Evolutionary conservation across 1,139 yeast species (phyloP).

Genomic region (Lodderomyces oxycetoniae): DNA sequence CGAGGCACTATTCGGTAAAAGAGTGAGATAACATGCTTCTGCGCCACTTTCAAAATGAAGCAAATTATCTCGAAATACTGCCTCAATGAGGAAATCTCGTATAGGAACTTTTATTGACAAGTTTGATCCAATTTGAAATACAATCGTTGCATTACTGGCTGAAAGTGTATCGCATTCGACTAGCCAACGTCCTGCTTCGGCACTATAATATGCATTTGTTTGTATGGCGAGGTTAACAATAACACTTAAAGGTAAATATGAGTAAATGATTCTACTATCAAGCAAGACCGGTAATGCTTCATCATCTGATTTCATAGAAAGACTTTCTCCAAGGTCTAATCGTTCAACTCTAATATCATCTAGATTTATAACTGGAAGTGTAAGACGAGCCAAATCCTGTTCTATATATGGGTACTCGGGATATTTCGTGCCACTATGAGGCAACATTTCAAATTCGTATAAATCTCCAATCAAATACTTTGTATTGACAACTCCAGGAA

Average conservation of each 20-base stretch:
- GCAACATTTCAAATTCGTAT: constrained; percentile 45
- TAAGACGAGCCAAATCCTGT: constrained; percentile 18
- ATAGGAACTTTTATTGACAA: constrained; percentile 52
- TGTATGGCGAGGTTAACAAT: constrained; percentile 69
- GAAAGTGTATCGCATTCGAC: constrained; percentile 53
- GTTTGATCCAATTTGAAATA: constrained; percentile 48
- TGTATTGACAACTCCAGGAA: constrained; percentile 59
- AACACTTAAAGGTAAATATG: constrained; percentile 54
- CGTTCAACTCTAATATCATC: constrained; percentile 50
- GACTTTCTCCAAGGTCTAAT: constrained; percentile 29
- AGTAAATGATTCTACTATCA: constrained; percentile 53
- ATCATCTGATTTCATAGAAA: constrained; percentile 29
- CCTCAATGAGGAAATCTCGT: constrained; percentile 42
- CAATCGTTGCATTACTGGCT: constrained; percentile 45
- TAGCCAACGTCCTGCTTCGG: constrained; percentile 53
- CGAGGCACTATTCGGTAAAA: constrained; percentile 45
- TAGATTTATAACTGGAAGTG: constrained; percentile 55
- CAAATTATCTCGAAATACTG: constrained; percentile 24
- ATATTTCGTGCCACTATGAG: constrained; percentile 29
- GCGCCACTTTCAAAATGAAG: constrained; percentile 52
- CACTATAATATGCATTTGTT: constrained; percentile 62
- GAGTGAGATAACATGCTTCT: constrained; percentile 55
- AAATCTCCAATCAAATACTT: constrained; percentile 43
- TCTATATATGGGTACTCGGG: constrained; percentile 20
- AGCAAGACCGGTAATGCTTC: constrained; percentile 51